Conservation (phyloP, 164 flowering plant genomes). For the Buxus sempervirens region DNA sequence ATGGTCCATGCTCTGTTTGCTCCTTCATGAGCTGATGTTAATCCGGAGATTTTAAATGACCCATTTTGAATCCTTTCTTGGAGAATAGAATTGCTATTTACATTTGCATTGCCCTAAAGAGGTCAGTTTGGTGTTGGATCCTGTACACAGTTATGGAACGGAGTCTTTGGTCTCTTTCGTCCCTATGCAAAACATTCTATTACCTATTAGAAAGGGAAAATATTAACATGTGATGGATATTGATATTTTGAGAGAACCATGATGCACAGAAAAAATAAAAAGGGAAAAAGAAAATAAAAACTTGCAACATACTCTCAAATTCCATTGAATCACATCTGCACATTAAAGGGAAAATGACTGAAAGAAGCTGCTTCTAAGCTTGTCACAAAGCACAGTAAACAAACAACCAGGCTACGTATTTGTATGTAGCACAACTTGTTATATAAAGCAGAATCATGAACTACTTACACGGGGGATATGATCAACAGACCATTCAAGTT, state of each 20-base stretch:
- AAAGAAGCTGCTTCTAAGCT: not conserved
- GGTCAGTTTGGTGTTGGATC: too few relatives aligned
- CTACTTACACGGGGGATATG: conserved; percentile 68
- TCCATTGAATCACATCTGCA: not conserved
- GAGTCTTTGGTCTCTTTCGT: too few relatives aligned
- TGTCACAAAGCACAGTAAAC: not conserved
- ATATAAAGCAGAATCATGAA: conserved; percentile 1
- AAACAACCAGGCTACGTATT: not conserved
- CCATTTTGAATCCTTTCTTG: too few relatives aligned
- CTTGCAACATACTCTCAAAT: not conserved
- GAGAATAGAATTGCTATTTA: too few relatives aligned
- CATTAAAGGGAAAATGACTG: not conserved
- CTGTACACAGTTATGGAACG: too few relatives aligned
- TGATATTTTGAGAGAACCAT: not conserved
- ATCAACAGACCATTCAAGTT: conserved; percentile 67
- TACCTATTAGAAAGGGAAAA: too few relatives aligned
- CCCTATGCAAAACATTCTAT: too few relatives aligned
- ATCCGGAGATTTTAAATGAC: too few relatives aligned
- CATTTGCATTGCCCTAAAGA: too few relatives aligned
- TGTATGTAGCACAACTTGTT: not conserved
- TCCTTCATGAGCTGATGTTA: too few relatives aligned
- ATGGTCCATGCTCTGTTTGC: too few relatives aligned
- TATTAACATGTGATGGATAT: not conserved
- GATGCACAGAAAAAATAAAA: not conserved
- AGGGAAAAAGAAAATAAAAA: not conserved